Evolutionary conservation across 257 asterid genomes (phyloP).

Genomic region (Thymus mandschuricus): DNA sequence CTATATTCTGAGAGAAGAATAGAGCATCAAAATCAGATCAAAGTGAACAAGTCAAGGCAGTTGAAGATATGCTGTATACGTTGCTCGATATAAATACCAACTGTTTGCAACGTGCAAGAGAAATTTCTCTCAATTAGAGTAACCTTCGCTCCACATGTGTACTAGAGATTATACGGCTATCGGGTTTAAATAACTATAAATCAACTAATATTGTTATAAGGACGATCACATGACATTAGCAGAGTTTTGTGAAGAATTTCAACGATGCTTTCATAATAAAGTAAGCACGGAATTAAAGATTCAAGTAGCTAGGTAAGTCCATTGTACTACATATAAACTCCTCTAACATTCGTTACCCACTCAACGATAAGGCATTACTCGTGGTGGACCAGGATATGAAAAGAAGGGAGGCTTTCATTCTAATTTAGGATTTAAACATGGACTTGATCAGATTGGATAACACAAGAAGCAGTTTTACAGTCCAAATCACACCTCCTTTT

Average conservation of each 20-base stretch:
- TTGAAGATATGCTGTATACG: too few species aligned
- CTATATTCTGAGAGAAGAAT: conserved; percentile 44
- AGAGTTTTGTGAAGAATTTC: not conserved
- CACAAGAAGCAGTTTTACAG: not conserved
- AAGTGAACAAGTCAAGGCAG: not conserved
- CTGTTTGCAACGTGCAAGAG: too few species aligned
- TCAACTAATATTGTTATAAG: not conserved
- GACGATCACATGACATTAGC: not conserved
- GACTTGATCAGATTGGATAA: not conserved
- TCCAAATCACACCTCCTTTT: conserved; percentile 63
- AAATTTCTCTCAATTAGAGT: too few species aligned
- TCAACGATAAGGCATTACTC: not conserved
- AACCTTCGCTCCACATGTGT: not conserved
- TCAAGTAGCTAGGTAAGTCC: not conserved
- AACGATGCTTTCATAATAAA: not conserved
- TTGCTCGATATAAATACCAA: too few species aligned
- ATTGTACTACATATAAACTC: not conserved
- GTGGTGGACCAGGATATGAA: too few species aligned
- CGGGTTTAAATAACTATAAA: not conserved
- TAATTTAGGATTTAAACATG: not conserved
- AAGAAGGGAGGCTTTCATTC: not conserved
- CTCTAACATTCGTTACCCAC: not conserved
- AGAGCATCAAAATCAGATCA: conserved; percentile 31
- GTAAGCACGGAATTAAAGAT: not conserved
- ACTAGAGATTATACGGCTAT: not conserved